A percentile compares a stretch with the other conserved stretches of the same genome.
Conservation (phyloP, 495 filamentous ascomycete genomes). For the Haplographium delicatum region DNA sequence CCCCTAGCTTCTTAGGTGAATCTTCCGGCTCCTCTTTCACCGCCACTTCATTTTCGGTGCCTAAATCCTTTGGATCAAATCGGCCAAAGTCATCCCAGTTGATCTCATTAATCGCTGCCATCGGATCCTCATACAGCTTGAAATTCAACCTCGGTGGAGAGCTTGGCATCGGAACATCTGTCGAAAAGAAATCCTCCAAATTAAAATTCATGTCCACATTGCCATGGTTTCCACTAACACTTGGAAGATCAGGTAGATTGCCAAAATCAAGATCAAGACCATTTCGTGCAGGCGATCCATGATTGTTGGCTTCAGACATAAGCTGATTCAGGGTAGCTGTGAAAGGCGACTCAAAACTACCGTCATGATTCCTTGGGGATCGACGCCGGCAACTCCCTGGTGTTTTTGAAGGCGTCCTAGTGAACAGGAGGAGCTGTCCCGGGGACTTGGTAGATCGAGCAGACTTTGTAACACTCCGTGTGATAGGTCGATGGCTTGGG, state of each 20-base stretch:
- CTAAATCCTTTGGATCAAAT: conserved; percentile 3
- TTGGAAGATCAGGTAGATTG: conserved; percentile 13
- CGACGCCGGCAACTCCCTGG: conserved; percentile 35
- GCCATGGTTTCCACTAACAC: conserved; percentile 1
- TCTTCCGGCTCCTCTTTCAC: conserved; percentile 15
- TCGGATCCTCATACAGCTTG: conserved; percentile 33
- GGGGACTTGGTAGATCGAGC: conserved; percentile 35
- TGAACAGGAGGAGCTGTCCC: conserved; percentile 11
- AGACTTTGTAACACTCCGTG: conserved; percentile 49
- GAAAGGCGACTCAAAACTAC: conserved; percentile 48
- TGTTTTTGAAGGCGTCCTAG: conserved; percentile 38
- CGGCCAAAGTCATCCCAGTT: conserved; percentile 23
- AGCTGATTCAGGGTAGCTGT: conserved; percentile 55
- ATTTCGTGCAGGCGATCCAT: conserved; percentile 18
- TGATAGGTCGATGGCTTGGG: conserved; percentile 51
- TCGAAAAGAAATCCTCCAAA: conserved; percentile 36
- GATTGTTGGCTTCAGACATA: conserved; percentile 48
- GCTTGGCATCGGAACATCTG: conserved; percentile 43
- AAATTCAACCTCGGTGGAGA: conserved; percentile 32
- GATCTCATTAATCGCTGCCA: conserved; percentile 11
- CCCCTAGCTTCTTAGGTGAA: neutral
- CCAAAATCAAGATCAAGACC: conserved; percentile 23
- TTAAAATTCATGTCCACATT: conserved; percentile 16
- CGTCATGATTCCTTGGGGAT: conserved; percentile 32
- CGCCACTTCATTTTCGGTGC: neutral